A percentile compares a stretch with the other conserved stretches of the same genome.
phyloP scores from a whole-genome alignment of 768 basidiomycete species.

The Tricholoma hemisulphureum region DNA sequence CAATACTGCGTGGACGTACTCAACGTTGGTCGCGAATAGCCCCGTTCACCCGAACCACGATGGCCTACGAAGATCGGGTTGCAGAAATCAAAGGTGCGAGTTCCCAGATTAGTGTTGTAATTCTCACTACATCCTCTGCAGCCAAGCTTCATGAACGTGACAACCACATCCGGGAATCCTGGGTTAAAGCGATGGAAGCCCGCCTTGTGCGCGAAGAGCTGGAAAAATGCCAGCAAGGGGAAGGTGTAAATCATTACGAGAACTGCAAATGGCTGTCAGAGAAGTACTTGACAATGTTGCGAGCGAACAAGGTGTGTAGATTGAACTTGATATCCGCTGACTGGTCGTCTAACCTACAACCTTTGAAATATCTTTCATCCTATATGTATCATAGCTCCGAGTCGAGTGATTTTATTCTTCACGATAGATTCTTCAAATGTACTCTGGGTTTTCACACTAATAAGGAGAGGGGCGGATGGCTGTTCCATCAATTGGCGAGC shows the following conservation, averaged over 20 bases:
- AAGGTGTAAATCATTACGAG: conserved; percentile 91
- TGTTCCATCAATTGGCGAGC: no score
- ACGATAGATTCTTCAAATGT: no score
- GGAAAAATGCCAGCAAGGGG: conserved; percentile 81
- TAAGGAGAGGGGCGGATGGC: no score
- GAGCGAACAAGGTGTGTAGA: conserved; percentile 71
- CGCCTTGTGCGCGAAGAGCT: conserved; percentile 87
- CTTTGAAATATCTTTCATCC: no score
- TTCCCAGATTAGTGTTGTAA: neutral
- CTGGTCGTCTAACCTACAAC: no score
- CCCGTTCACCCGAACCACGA: conserved; percentile 25
- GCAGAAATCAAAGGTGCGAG: conserved; percentile 53
- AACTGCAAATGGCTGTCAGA: conserved; percentile 85
- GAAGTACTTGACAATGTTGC: conserved; percentile 76
- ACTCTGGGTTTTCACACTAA: no score
- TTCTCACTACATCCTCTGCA: conserved; percentile 23
- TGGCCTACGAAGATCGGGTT: conserved; percentile 41
- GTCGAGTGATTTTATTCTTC: no score
- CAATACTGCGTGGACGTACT: no score
- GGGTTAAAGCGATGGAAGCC: conserved; percentile 93
- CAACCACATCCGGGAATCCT: conserved; percentile 80
- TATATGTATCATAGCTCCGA: no score
- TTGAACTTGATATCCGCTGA: no score
- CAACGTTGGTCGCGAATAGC: conserved; percentile 6
- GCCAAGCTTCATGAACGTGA: conserved; percentile 71